Percentiles rank a stretch among this genome's conserved stretches.
Evolutionary conservation across 2,329 filamentous ascomycete genomes (phyloP).

Genomic region (Diplocarpon mali): DNA sequence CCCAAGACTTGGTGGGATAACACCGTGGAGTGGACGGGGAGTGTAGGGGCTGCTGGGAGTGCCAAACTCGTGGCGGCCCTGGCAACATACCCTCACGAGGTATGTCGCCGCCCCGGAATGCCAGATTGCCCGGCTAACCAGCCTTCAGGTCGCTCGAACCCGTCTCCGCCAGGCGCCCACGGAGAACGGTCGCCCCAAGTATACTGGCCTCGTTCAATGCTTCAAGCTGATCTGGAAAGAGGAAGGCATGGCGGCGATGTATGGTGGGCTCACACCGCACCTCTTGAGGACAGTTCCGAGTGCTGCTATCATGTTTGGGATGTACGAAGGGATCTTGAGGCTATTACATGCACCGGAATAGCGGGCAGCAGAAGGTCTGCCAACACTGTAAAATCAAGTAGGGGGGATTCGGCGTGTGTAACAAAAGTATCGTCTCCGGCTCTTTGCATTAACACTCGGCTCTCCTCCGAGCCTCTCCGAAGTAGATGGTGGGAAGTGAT

Average conservation of each 20-base stretch:
- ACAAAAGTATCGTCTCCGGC: slow-evolving; percentile 5
- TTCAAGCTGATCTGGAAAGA: slow-evolving; percentile 81
- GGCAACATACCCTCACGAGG: slow-evolving; percentile 87
- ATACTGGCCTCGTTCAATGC: slow-evolving; percentile 79
- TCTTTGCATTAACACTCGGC: slow-evolving; percentile 5
- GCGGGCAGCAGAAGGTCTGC: slow-evolving; percentile 3
- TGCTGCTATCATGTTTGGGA: slow-evolving; percentile 93
- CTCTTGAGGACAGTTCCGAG: slow-evolving; percentile 84
- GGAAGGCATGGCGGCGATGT: slow-evolving; percentile 75
- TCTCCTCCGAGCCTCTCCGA: slow-evolving; percentile 5
- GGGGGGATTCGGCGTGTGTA: slow-evolving; percentile 15
- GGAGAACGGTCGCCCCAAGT: slow-evolving; percentile 62
- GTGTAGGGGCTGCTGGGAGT: slow-evolving; percentile 65
- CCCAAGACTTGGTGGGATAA: slow-evolving; percentile 61
- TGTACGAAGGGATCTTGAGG: slow-evolving; percentile 41
- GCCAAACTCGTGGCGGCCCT: slow-evolving; percentile 80
- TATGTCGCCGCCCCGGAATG: slow-evolving; percentile 30
- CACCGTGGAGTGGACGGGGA: slow-evolving; percentile 67
- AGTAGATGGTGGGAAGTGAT: slow-evolving; percentile 3
- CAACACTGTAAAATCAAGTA: slow-evolving; percentile 11
- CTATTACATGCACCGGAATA: slow-evolving; percentile 25
- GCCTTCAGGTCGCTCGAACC: slow-evolving; percentile 60
- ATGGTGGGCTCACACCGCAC: slow-evolving; percentile 85
- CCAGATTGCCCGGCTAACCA: neutral
- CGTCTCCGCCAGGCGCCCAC: slow-evolving; percentile 75